Base-by-base conservation (phyloP, 2,329 filamentous ascomycete species). In the Penicillium sp. region DNA sequence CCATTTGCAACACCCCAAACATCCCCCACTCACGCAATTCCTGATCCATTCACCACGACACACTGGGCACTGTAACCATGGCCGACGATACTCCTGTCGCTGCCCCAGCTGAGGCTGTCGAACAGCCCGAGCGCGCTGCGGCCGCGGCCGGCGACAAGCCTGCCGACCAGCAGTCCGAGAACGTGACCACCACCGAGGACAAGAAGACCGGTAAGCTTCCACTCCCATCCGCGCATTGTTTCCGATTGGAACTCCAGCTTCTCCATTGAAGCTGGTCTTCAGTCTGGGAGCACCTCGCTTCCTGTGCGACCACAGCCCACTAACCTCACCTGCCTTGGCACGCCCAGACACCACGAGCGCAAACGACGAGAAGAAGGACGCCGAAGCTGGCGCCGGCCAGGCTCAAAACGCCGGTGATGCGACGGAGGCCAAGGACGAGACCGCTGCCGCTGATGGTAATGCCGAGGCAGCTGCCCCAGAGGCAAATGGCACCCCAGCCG, bases 401-500 rank as follows among this genome's bases (percentile, higher is more conserved):
- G 56, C 70, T 43, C 63, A 61, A 58, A 64, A 68, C 54, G 60
- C 66, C 38, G 63, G 42, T 20, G 66, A 70, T 45, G 47, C 65
- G 28, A 43, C 58, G 25, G 69, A 73, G 61, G 62, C 65, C 31
- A 68, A 75, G 59, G 63, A 64, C 17, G 66, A 69, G 34, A 59
- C 50, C 41, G 57, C 69, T 49, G 64, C 63, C 47, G 64, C 63
- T 17, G 57, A 68, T 58, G 68, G 67, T 55, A 69, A 72, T 42
- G 65, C 70, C 54, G 69, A 59, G 52, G 15, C 70, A 58, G 60
- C 69, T 54, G 73, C 75, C 47, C 61, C 73, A 45, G 74, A 73
- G 59, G 68, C 73, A 37, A 78, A 84, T 68, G 83, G 82, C 64
- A 82, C 79, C 50, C 78, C 83, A 58, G 76, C 78, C 38, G 76